These are phyloP conservation scores for Phyllosticta ampelicida DNA, from an alignment of 2,329 filamentous ascomycete genomes.

Conservation along the genomic window DNA sequence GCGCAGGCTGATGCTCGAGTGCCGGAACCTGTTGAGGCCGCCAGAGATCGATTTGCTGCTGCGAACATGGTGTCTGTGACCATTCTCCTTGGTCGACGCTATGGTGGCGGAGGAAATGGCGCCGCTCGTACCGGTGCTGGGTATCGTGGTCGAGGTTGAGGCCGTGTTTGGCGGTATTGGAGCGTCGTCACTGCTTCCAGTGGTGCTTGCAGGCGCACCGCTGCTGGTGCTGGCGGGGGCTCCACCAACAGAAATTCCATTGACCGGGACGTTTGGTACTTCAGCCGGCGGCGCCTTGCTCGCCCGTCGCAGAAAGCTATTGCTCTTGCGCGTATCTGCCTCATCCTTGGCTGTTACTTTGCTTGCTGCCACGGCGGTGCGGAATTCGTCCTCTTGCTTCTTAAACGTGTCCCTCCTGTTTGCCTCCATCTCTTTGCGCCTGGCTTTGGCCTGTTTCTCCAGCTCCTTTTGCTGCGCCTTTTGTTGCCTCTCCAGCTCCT, in stretches of 20 bases:
- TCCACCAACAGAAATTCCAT: not conserved
- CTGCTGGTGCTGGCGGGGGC: not conserved
- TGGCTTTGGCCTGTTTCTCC: slow-evolving; percentile 35
- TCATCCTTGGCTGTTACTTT: slow-evolving; percentile 43
- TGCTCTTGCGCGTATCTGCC: slow-evolving; percentile 15
- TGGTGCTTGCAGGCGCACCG: not conserved
- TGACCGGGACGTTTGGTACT: not conserved
- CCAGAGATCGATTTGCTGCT: slow-evolving; percentile 22
- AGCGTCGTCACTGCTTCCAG: not conserved
- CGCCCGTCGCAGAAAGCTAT: slow-evolving; percentile 16
- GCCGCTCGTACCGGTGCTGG: not conserved
- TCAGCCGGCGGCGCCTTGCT: slow-evolving; percentile 19
- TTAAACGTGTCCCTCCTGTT: slow-evolving; percentile 45
- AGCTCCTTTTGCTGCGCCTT: slow-evolving; percentile 35
- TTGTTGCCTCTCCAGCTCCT: slow-evolving; percentile 45
- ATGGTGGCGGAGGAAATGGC: not conserved
- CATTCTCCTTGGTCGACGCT: slow-evolving; percentile 16
- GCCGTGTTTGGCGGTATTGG: not conserved
- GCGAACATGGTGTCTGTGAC: slow-evolving; percentile 3
- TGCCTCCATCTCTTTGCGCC: slow-evolving; percentile 21
- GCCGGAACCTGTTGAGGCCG: slow-evolving; percentile 54
- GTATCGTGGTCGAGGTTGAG: not conserved
- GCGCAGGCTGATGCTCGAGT: slow-evolving; percentile 68
- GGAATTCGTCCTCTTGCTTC: slow-evolving; percentile 52
- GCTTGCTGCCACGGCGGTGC: slow-evolving; percentile 54